These are phyloP conservation scores for Exsudoporus frostii DNA, from an alignment of 768 basidiomycete genomes.

Conservation along the genomic window DNA sequence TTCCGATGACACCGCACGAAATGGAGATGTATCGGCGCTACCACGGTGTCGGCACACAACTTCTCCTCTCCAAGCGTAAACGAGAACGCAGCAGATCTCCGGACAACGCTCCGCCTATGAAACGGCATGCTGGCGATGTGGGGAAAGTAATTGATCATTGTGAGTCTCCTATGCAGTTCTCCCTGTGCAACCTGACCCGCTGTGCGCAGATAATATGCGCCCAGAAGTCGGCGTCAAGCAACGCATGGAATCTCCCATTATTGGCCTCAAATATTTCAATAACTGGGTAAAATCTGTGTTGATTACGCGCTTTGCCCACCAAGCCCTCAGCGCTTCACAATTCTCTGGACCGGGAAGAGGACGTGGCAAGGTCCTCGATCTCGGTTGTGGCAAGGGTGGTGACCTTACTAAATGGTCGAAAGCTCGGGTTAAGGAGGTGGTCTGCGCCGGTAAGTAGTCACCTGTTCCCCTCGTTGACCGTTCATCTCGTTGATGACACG, in stretches of 20 bases:
- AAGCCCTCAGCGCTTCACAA: slow-evolving; percentile 48
- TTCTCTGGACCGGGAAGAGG: slow-evolving; percentile 26
- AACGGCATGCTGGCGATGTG: slow-evolving; percentile 65
- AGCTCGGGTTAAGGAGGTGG: slow-evolving; percentile 73
- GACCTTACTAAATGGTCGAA: slow-evolving; percentile 95
- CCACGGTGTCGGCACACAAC: slow-evolving; percentile 53
- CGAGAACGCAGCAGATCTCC: slow-evolving; percentile 38
- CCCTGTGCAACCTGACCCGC: slow-evolving; percentile 4
- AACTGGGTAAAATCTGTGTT: slow-evolving; percentile 99
- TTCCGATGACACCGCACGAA: slow-evolving; percentile 63
- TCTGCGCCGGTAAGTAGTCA: slow-evolving; percentile 68
- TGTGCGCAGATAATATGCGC: slow-evolving; percentile 75
- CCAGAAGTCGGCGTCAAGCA: slow-evolving; percentile 87
- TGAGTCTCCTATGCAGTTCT: slow-evolving; percentile 36
- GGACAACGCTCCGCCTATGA: slow-evolving; percentile 41
- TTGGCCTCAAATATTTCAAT: slow-evolving; percentile 96
- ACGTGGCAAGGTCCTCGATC: slow-evolving; percentile 82
- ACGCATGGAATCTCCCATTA: slow-evolving; percentile 88
- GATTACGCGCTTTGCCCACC: slow-evolving; percentile 85
- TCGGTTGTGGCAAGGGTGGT: slow-evolving; percentile 99
- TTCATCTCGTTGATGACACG: background rate
- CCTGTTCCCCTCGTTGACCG: background rate
- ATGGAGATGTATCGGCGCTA: slow-evolving; percentile 55
- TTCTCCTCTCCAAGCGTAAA: slow-evolving; percentile 51
- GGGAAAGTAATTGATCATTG: slow-evolving; percentile 77